These are phyloP conservation scores for Colletotrichum trifolii DNA, from an alignment of 2,329 filamentous ascomycete species.

Conservation along the genomic window DNA sequence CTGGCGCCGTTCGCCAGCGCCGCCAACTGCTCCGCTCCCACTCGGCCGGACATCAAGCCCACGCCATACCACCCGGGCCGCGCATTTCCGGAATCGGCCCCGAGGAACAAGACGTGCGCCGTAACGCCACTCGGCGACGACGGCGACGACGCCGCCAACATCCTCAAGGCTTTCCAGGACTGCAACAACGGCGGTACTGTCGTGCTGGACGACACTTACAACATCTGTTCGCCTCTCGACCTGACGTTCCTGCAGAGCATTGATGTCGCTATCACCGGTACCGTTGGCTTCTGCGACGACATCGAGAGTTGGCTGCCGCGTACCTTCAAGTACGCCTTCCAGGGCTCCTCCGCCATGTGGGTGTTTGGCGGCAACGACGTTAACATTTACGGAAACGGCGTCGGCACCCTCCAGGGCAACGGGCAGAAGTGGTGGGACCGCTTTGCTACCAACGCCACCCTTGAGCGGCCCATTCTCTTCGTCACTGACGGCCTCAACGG, in stretches of 20 bases:
- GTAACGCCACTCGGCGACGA: constrained; percentile 45
- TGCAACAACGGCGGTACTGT: constrained; percentile 74
- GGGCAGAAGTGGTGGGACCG: constrained; percentile 74
- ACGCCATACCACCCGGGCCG: constrained; percentile 36
- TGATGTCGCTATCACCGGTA: constrained; percentile 68
- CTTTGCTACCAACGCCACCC: constrained; percentile 66
- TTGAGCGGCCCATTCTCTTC: constrained; percentile 68
- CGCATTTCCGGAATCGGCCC: constrained; percentile 37
- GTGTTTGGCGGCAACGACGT: constrained; percentile 52
- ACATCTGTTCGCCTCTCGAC: constrained; percentile 72
- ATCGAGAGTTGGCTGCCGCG: constrained; percentile 76
- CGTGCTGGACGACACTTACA: constrained; percentile 69
- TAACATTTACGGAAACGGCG: constrained; percentile 71
- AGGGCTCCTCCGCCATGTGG: constrained; percentile 66
- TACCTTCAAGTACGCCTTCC: constrained; percentile 72
- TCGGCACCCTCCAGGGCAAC: constrained; percentile 65
- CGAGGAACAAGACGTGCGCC: constrained; percentile 41
- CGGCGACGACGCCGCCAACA: constrained; percentile 47
- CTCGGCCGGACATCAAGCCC: constrained; percentile 37
- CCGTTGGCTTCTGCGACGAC: constrained; percentile 72
- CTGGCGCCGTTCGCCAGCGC: constrained; percentile 27
- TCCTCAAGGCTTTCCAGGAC: constrained; percentile 62
- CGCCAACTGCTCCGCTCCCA: constrained; percentile 14
- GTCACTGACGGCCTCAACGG: constrained; percentile 67
- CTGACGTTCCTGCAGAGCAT: constrained; percentile 72